These are phyloP conservation scores for Geotrichum phurueaensis DNA, from an alignment of 1,139 yeast species.

Conservation along the genomic window DNA sequence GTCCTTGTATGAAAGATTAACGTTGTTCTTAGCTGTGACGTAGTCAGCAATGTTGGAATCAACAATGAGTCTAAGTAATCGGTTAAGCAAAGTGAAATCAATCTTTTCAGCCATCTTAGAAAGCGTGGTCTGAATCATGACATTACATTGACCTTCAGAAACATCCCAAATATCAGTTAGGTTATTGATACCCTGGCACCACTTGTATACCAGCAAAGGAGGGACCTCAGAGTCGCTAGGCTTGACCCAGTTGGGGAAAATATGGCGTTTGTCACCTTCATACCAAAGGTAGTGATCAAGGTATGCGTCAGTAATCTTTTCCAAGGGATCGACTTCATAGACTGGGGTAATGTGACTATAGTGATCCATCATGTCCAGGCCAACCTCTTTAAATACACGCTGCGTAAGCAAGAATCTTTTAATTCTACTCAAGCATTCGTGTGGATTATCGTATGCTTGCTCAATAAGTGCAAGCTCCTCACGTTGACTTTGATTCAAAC, in stretches of 20 bases:
- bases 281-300: slow-evolving; percentile 94
- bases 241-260: slow-evolving; percentile 95
- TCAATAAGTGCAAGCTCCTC: slow-evolving; percentile 92
- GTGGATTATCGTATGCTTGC: slow-evolving; percentile 95
- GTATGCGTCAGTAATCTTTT: slow-evolving; percentile 94
- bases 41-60: slow-evolving; percentile 94
- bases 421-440: slow-evolving; percentile 78
- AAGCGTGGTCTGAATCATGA: slow-evolving; percentile 73
- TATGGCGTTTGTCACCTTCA: slow-evolving; percentile 79
- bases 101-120: slow-evolving; percentile 73
- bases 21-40: slow-evolving; percentile 85
- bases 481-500: slow-evolving; percentile 79
- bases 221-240: slow-evolving; percentile 94
- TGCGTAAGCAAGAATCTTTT: slow-evolving; percentile 81
- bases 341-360: slow-evolving; percentile 82
- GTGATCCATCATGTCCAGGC: slow-evolving; percentile 86
- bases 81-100: slow-evolving; percentile 79
- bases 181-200: slow-evolving; percentile 93
- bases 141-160: slow-evolving; percentile 67
- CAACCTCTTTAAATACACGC: slow-evolving; percentile 85
- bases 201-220: slow-evolving; percentile 82
- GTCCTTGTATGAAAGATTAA: slow-evolving; percentile 78
- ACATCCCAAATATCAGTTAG: slow-evolving; percentile 73
- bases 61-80: slow-evolving; percentile 70
- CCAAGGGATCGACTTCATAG: slow-evolving; percentile 82